These are phyloP conservation scores for Zymoseptoria ardabiliae DNA, from an alignment of 2,329 filamentous ascomycete species.

Conservation along the genomic window DNA sequence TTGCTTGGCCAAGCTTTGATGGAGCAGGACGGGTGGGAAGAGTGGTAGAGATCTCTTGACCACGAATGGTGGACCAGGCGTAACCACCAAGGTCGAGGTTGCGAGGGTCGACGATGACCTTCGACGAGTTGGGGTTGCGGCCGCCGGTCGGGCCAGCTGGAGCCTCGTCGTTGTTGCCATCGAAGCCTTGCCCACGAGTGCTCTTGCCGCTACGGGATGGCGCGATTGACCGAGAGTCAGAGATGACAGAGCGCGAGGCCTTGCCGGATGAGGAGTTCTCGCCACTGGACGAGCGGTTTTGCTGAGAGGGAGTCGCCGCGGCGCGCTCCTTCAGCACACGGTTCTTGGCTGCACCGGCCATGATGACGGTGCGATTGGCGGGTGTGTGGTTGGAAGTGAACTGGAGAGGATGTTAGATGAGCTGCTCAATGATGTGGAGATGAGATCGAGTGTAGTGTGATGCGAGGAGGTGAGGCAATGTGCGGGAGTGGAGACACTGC, in stretches of 20 bases:
- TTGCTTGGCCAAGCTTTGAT: slow-evolving; percentile 34
- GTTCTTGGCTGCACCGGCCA: slow-evolving; percentile 13
- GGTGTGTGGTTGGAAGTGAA: neutral
- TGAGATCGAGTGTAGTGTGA: neutral
- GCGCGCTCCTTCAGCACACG: slow-evolving; percentile 10
- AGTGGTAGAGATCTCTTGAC: slow-evolving; percentile 9
- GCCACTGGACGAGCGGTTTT: slow-evolving; percentile 6
- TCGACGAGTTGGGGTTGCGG: slow-evolving; percentile 9
- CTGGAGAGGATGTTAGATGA: neutral
- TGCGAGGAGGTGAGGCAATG: neutral
- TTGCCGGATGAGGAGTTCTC: slow-evolving; percentile 5
- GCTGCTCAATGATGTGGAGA: neutral
- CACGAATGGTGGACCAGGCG: slow-evolving; percentile 26
- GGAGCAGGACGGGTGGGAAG: slow-evolving; percentile 29
- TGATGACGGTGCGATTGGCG: neutral
- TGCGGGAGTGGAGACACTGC: neutral
- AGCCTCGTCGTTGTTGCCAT: slow-evolving; percentile 16
- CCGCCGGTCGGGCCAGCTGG: neutral
- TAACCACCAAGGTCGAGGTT: slow-evolving; percentile 17
- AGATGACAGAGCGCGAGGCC: slow-evolving; percentile 1
- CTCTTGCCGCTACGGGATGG: slow-evolving; percentile 1
- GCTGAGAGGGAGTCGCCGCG: neutral
- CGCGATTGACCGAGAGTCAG: neutral
- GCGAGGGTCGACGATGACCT: slow-evolving; percentile 17
- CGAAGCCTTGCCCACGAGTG: slow-evolving; percentile 9